Conservation (phyloP, 1,284 basidiomycete species). For the Fomitopsis betulina region DNA sequence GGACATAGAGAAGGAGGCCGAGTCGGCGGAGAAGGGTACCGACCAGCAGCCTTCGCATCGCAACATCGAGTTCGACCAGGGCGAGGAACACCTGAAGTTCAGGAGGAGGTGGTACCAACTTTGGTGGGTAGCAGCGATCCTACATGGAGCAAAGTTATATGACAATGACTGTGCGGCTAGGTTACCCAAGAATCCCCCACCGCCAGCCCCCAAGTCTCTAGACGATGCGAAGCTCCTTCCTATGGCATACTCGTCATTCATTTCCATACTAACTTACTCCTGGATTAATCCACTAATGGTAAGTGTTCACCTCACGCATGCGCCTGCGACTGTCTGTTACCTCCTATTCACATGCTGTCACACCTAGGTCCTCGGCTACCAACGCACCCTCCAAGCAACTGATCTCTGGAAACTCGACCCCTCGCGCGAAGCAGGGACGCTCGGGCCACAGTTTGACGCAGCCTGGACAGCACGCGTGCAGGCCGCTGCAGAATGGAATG, state of each 20-base stretch:
- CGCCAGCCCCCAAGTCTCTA: constrained; percentile 51
- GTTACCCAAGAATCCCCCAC: constrained; percentile 56
- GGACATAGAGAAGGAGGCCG: background rate
- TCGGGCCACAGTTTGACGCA: constrained; percentile 47
- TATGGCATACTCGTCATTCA: constrained; percentile 48
- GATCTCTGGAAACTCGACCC: constrained; percentile 71
- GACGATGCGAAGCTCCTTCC: constrained; percentile 60
- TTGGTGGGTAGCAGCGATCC: constrained; percentile 25
- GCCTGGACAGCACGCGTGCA: constrained; percentile 43
- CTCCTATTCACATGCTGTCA: background rate
- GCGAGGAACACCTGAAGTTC: constrained; percentile 38
- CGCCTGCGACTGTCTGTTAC: background rate
- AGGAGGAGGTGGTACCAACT: constrained; percentile 48
- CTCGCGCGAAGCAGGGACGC: constrained; percentile 41
- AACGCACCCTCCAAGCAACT: constrained; percentile 66
- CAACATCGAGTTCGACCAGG: constrained; percentile 41
- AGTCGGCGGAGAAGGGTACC: background rate
- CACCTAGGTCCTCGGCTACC: constrained; percentile 51
- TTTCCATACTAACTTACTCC: constrained; percentile 56
- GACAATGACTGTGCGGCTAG: constrained; percentile 25
- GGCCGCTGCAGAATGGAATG: constrained; percentile 53
- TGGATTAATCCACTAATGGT: constrained; percentile 74
- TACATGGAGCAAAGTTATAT: background rate
- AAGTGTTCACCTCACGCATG: constrained; percentile 1
- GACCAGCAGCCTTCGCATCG: constrained; percentile 3